Conservation (phyloP, 2,329 filamentous ascomycete genomes). For the Cryphonectria japonica region DNA sequence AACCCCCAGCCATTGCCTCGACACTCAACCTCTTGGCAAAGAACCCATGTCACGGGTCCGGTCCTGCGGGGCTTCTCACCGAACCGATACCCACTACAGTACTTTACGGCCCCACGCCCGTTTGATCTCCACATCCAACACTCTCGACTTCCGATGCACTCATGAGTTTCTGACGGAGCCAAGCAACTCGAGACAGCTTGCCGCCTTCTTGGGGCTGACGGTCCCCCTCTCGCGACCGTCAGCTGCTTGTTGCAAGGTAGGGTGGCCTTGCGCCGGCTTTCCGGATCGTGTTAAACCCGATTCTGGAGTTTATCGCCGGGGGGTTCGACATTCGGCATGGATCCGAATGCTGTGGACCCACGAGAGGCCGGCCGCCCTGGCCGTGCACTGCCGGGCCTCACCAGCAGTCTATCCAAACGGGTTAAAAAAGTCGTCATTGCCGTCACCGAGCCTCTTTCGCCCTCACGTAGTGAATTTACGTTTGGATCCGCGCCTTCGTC, state of each 20-base stretch:
- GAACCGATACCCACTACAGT: neutral
- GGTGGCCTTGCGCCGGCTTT: neutral
- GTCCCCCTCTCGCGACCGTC: neutral
- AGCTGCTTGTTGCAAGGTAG: neutral
- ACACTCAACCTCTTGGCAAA: neutral
- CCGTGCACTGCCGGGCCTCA: neutral
- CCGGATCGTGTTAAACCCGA: neutral
- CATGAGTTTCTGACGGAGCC: neutral
- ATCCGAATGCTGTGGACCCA: neutral
- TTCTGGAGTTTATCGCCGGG: neutral
- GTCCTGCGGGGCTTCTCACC: neutral
- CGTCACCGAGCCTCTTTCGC: slow-evolving; percentile 22
- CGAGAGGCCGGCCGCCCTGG: neutral
- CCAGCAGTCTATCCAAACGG: slow-evolving; percentile 6
- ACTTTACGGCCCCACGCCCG: slow-evolving; percentile 7
- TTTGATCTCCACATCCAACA: neutral
- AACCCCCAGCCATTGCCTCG: neutral
- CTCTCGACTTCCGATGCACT: neutral
- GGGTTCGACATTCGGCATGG: neutral
- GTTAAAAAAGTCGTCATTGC: slow-evolving; percentile 19
- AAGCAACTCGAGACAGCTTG: neutral
- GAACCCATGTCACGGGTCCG: neutral
- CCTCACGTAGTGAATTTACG: slow-evolving; percentile 20
- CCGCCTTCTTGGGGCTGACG: neutral
- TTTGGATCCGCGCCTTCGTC: slow-evolving; percentile 7